phyloP scores from a whole-genome alignment of 139 green algal species.

The Diplosphaera chodatii region DNA sequence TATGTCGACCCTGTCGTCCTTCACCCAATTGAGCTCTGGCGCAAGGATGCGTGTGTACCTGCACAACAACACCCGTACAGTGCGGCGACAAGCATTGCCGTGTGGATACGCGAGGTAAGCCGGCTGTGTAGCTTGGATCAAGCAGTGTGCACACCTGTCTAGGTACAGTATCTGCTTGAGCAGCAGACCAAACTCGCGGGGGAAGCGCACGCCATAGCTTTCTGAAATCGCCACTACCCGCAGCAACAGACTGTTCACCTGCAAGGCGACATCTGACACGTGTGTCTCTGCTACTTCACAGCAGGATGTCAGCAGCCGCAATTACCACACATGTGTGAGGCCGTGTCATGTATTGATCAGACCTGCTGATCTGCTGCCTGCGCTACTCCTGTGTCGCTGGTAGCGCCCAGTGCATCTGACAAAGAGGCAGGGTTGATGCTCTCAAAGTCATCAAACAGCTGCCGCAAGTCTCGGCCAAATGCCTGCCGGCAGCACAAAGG shows the following conservation, averaged over 20 bases:
- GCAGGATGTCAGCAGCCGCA: too few species aligned
- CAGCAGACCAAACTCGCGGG: slow-evolving; percentile 88
- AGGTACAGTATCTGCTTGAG: slow-evolving; percentile 98
- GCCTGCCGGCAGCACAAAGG: slow-evolving; percentile 22
- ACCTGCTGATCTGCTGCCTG: background rate
- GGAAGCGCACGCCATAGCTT: slow-evolving; percentile 83
- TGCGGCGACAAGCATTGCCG: too few species aligned
- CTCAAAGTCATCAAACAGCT: slow-evolving; percentile 55
- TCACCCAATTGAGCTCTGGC: slow-evolving; percentile 54
- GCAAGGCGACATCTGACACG: too few species aligned
- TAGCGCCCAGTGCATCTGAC: slow-evolving; percentile 7
- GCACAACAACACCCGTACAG: too few species aligned
- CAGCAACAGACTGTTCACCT: slow-evolving; percentile 75
- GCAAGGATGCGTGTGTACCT: slow-evolving; percentile 37
- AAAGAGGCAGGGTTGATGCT: slow-evolving; percentile 13
- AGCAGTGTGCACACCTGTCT: slow-evolving; percentile 89
- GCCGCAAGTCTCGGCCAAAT: slow-evolving; percentile 64
- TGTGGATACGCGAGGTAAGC: too few species aligned
- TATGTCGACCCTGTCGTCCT: slow-evolving; percentile 62
- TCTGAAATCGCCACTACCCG: slow-evolving; percentile 82
- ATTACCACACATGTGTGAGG: too few species aligned
- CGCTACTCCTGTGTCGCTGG: background rate
- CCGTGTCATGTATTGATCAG: too few species aligned
- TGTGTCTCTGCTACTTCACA: too few species aligned
- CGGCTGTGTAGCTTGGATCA: background rate